Evolutionary conservation across 176 grass and related monocot genomes (phyloP).

Genomic region (Coix lacrymajobi): DNA sequence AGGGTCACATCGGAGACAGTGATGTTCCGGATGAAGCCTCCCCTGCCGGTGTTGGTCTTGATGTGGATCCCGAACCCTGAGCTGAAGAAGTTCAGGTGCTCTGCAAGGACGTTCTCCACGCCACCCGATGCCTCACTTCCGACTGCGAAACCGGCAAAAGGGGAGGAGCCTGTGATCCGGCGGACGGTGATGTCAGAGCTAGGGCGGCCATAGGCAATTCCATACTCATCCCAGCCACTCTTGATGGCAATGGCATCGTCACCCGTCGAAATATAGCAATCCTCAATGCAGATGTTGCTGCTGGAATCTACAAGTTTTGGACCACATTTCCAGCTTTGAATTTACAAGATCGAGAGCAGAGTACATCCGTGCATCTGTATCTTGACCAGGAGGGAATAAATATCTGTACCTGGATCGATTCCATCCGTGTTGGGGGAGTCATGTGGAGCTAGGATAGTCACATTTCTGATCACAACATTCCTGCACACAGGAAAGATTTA

Average conservation of each 20-base stretch:
- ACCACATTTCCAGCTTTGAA: conserved; percentile 3
- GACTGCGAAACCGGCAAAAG: conserved; percentile 70
- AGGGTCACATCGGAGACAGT: conserved; percentile 69
- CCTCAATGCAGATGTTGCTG: conserved; percentile 86
- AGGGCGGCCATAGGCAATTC: conserved; percentile 58
- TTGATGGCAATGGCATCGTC: conserved; percentile 82
- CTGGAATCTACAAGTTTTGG: conserved; percentile 64
- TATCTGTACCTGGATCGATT: conserved; percentile 73
- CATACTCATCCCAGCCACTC: conserved; percentile 97
- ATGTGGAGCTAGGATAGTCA: conserved; percentile 80
- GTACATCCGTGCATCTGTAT: neutral
- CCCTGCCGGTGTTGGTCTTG: conserved; percentile 87
- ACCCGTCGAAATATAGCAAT: conserved; percentile 86
- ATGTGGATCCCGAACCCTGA: conserved; percentile 75
- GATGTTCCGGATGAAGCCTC: conserved; percentile 81
- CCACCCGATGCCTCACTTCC: conserved; percentile 86
- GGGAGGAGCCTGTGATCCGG: conserved; percentile 57
- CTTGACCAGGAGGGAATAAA: conserved; percentile 16
- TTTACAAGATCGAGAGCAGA: neutral
- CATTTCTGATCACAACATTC: conserved; percentile 81
- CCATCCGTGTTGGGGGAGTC: conserved; percentile 95
- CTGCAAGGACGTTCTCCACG: conserved; percentile 58
- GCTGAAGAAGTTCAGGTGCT: conserved; percentile 67
- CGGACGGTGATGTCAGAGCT: conserved; percentile 75
- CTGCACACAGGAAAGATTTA: conserved; percentile 38